Percentiles rank a stretch among this genome's conserved stretches.
Evolutionary conservation across 257 asterid species (phyloP).

Genomic region (Ocimum tenuiflorum): DNA sequence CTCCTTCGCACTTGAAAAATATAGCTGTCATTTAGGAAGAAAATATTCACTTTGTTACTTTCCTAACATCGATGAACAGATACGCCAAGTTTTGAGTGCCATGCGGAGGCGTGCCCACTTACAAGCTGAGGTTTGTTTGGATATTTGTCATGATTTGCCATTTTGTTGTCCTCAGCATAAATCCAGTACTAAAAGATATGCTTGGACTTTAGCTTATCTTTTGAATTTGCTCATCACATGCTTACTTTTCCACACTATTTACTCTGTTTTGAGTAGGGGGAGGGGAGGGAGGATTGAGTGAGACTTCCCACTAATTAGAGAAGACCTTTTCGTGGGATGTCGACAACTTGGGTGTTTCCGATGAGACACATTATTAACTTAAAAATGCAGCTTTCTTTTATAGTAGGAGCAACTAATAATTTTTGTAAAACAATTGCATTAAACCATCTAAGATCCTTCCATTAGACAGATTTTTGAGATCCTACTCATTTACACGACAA

Average conservation of each 20-base stretch:
- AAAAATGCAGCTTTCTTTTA: too few species aligned
- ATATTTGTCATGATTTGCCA: background rate
- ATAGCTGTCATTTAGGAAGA: background rate
- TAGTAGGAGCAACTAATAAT: too few species aligned
- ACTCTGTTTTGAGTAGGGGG: too few species aligned
- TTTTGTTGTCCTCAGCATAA: background rate
- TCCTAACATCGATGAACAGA: constrained; percentile 37
- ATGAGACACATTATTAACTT: too few species aligned
- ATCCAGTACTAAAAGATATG: background rate
- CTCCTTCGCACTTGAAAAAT: background rate
- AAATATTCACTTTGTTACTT: constrained; percentile 8
- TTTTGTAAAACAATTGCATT: too few species aligned
- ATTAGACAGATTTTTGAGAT: too few species aligned
- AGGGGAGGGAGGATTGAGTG: too few species aligned
- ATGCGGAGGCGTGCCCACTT: constrained; percentile 60
- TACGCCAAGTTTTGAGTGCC: constrained; percentile 72
- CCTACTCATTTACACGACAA: too few species aligned
- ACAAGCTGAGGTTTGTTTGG: constrained; percentile 62
- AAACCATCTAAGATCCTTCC: too few species aligned
- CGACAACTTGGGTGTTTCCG: too few species aligned
- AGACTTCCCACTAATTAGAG: too few species aligned
- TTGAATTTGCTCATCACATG: background rate
- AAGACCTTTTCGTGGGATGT: too few species aligned
- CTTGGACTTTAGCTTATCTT: background rate
- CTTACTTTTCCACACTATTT: background rate